Base-by-base conservation (phyloP, 2,329 filamentous ascomycete species). In the Madurella mycetomatis region DNA sequence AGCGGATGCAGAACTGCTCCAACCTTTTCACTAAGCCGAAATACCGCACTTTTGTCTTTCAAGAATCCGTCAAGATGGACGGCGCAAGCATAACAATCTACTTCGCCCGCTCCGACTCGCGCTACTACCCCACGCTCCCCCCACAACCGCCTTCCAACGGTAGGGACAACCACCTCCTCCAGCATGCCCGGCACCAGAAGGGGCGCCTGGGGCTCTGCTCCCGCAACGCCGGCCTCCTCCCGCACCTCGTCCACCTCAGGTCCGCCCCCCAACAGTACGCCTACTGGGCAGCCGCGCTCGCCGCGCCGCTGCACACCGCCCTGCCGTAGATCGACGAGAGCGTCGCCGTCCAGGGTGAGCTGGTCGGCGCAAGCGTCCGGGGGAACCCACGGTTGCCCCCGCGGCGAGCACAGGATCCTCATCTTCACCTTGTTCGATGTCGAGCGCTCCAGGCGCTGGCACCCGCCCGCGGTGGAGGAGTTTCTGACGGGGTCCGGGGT, bases 61-160 rank as follows among this genome's bases (percentile, higher is more conserved):
- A 74, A 47, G 69, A 72, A 51, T 66, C 67, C 1, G 61, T 66
- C 56, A 74, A 74, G 63, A 67, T 74, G 64, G 72, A 74, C 52
- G 72, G 72, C 16, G 59, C 64, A 0, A 68, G 66, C 12, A 73
- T 72, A 67, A 70, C 69, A 0, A 60, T 68, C 18, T 74, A 73
- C 61, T 73, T 69, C 47, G 47, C 74, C 51, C 47, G 56, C 31
- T 51, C 56, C 16, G 43, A 61, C 18, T 67, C 61, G 18, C 57
- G 51, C 2, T 49, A 61, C 47, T 61, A 51, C 40, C 13, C 18
- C 7, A 37, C 43, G 9, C 60, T 70, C 5, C 44, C 52, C 11
- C 13, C 46, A 4, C 42, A 62, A 5, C 57, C 58, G n/a, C 1
- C 39, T 7, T 8, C n/a, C 19, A 13, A 25, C 19, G 13, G n/a